A percentile compares a stretch with the other conserved stretches of the same genome.
These are phyloP conservation scores for Pseudogymnoascus destructans DNA, from an alignment of 2,329 filamentous ascomycete species.

Conservation along the genomic window DNA sequence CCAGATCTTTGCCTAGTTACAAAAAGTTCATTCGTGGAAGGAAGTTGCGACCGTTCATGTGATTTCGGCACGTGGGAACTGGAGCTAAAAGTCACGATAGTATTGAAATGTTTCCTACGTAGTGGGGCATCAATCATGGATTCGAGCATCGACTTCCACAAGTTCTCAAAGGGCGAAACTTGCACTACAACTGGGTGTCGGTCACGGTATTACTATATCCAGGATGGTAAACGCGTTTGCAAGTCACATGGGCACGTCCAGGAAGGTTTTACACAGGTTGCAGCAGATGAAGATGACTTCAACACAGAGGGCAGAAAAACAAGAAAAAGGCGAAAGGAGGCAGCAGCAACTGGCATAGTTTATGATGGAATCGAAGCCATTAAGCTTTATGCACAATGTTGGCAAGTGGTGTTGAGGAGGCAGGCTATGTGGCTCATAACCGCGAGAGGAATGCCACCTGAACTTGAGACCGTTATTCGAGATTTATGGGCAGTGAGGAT, in stretches of 20 bases:
- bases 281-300: constrained; percentile 56
- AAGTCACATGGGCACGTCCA: constrained; percentile 48
- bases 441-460: constrained; percentile 48
- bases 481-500: constrained; percentile 66
- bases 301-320: constrained; percentile 43
- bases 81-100: neutral
- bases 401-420: constrained; percentile 74
- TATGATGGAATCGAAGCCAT: constrained; percentile 55
- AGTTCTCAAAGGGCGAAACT: constrained; percentile 32
- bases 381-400: constrained; percentile 67
- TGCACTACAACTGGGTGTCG: constrained; percentile 49
- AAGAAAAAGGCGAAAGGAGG: constrained; percentile 45
- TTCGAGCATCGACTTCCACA: constrained; percentile 23
- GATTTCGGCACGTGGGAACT: neutral
- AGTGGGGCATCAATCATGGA: constrained; percentile 19
- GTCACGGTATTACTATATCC: constrained; percentile 43
- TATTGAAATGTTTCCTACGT: neutral
- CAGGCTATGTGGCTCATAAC: constrained; percentile 56
- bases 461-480: constrained; percentile 66
- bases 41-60: neutral
- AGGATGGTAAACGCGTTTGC: constrained; percentile 53
- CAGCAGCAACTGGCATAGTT: constrained; percentile 40
- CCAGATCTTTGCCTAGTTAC: neutral
- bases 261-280: constrained; percentile 35
- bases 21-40: neutral